These are phyloP conservation scores for Picochlorum sp. DNA, from an alignment of 139 green algal genomes.

Conservation along the genomic window DNA sequence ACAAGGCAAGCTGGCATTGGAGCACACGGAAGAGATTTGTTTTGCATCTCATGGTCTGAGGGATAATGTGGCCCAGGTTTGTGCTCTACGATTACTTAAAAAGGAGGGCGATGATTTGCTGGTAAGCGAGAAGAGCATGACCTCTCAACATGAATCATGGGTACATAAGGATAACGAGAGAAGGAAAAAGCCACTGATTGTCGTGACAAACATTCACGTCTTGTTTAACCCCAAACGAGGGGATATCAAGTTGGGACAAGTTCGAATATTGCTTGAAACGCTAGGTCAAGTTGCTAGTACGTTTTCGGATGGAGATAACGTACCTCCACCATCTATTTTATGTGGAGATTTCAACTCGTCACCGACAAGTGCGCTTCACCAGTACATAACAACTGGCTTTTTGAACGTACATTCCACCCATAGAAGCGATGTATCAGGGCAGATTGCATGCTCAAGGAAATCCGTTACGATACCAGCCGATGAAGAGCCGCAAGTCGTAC, in stretches of 20 bases:
- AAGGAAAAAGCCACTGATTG: constrained; percentile 20
- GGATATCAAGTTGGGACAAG: constrained; percentile 69
- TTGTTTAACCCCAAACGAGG: constrained; percentile 78
- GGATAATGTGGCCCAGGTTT: constrained; percentile 72
- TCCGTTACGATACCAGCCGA: background rate
- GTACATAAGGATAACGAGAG: no score
- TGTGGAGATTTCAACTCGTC: constrained; percentile 60
- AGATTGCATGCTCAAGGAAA: constrained; percentile 9
- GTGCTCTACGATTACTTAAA: no score
- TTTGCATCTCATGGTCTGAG: constrained; percentile 44
- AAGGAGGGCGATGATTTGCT: constrained; percentile 1
- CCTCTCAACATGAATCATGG: no score
- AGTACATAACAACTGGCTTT: constrained; percentile 24
- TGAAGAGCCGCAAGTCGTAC: background rate
- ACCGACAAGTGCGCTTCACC: constrained; percentile 40
- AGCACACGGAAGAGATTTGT: constrained; percentile 17
- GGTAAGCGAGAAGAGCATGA: background rate
- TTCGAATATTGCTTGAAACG: constrained; percentile 30
- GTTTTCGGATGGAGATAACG: background rate
- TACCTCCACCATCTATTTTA: constrained; percentile 8
- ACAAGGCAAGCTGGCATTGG: constrained; percentile 4
- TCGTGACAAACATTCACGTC: constrained; percentile 74
- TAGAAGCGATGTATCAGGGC: constrained; percentile 27
- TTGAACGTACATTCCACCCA: constrained; percentile 30
- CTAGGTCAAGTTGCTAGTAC: constrained; percentile 10